Base-by-base conservation (phyloP, 768 basidiomycete species). In the Tephrocybe sp. region DNA sequence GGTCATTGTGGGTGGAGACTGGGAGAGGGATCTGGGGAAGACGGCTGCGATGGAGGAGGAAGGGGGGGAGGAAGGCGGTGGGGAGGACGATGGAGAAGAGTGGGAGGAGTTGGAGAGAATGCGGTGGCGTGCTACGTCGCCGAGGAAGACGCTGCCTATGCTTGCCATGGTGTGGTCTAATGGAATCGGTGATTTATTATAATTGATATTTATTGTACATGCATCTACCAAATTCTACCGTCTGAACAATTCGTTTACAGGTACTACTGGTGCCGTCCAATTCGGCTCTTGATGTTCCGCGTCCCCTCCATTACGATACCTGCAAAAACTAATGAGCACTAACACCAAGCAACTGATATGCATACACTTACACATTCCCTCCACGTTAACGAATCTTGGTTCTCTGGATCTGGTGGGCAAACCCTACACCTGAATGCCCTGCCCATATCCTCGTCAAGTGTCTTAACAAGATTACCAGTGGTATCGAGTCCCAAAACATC, bases 141-240 rank as follows among this genome's bases (percentile, higher is more conserved):
- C 90, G 46, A 92, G 75, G 67, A 92, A 92, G 19, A 87, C 89
- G 60, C 86, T 88, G 42, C 89, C 88, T 46, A 91, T 78, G 56
- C 64, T 72, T 39, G 81, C 51, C 56, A 57, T 57, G 13, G 45
- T 38, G 32, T n/a, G n/a, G n/a, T n/a, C n/a, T n/a, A n/a, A n/a
- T n/a, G n/a, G n/a, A n/a, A n/a, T n/a, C n/a, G n/a, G n/a, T n/a
- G n/a, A n/a, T n/a, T n/a, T n/a, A n/a, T n/a, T n/a, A n/a, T n/a
- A n/a, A n/a, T n/a, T n/a, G n/a, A n/a, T n/a, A n/a, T n/a, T n/a
- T n/a, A n/a, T n/a, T n/a, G n/a, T n/a, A n/a, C n/a, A n/a, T n/a
- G n/a, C n/a, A n/a, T n/a, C n/a, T n/a, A n/a, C n/a, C n/a, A n/a
- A n/a, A n/a, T n/a, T n/a, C n/a, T n/a, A n/a, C n/a, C n/a, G n/a